phyloP scores from a whole-genome alignment of 1,284 basidiomycete genomes.

The Malassezia obtusa region DNA sequence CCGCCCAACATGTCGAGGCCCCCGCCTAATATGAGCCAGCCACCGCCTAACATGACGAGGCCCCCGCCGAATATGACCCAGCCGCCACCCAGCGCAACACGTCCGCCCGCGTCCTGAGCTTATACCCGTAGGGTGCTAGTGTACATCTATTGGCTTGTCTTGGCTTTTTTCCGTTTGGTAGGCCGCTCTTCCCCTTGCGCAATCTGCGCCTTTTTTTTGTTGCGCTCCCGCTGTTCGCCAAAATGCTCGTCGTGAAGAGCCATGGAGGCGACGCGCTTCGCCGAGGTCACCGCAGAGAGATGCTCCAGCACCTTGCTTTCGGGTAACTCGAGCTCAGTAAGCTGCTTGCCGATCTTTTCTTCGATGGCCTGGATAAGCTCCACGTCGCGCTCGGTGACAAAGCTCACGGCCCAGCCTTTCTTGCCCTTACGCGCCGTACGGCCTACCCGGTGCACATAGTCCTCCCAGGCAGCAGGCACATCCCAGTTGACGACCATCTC shows the following conservation, averaged over 20 bases:
- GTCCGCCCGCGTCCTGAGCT: no score
- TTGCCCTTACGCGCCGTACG: constrained; percentile 88
- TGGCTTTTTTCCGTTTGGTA: neutral
- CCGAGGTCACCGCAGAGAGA: constrained; percentile 77
- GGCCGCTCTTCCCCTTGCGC: neutral
- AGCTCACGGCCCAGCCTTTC: constrained; percentile 79
- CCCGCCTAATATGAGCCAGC: constrained; percentile 2
- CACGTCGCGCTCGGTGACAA: constrained; percentile 88
- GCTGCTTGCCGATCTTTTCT: constrained; percentile 62
- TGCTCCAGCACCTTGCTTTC: constrained; percentile 76
- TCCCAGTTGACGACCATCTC: constrained; percentile 97
- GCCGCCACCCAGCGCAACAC: constrained; percentile 9
- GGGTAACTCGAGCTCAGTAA: constrained; percentile 49
- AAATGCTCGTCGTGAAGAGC: constrained; percentile 83
- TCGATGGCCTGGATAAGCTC: constrained; percentile 75
- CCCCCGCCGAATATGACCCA: neutral
- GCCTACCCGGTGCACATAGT: constrained; percentile 58
- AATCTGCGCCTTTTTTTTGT: constrained; percentile 56
- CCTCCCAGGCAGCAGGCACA: constrained; percentile 59
- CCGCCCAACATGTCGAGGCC: neutral
- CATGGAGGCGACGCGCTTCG: constrained; percentile 87
- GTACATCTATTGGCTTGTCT: neutral
- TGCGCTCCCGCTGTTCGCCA: constrained; percentile 73
- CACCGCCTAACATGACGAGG: constrained; percentile 1
- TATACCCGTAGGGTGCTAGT: constrained; percentile 5